A percentile compares a stretch with the other conserved stretches of the same genome.
These are phyloP conservation scores for Erysimum pusillum DNA, from an alignment of 441 rosid species.

Conservation along the genomic window DNA sequence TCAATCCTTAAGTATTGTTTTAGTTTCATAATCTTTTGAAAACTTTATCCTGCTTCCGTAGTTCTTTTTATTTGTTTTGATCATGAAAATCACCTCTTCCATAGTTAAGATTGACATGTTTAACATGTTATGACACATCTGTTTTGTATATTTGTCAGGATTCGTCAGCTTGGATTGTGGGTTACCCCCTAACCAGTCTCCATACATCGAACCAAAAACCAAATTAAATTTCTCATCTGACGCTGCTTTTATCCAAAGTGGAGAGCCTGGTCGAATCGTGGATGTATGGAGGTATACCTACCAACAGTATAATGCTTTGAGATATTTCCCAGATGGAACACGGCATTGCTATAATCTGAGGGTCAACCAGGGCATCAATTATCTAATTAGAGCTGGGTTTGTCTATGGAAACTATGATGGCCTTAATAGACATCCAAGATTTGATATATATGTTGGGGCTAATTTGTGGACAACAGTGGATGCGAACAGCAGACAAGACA, in stretches of 20 bases:
- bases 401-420: constrained; percentile 53
- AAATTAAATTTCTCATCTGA: constrained; percentile 5
- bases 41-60: too few relatives aligned
- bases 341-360: constrained; percentile 49
- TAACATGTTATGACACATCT: neutral
- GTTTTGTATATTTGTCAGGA: neutral
- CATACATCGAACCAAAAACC: constrained; percentile 4
- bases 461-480: constrained; percentile 40
- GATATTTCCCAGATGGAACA: constrained; percentile 51
- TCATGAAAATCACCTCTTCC: too few relatives aligned
- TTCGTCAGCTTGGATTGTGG: constrained; percentile 33
- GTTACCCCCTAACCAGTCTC: constrained; percentile 6
- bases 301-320: constrained; percentile 13
- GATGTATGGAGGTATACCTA: neutral
- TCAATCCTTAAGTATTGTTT: too few relatives aligned
- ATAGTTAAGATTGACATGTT: too few relatives aligned
- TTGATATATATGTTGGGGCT: constrained; percentile 49
- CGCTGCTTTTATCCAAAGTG: neutral
- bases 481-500: too few relatives aligned
- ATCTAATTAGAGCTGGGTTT: constrained; percentile 47
- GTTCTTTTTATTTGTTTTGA: too few relatives aligned
- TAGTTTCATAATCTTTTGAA: too few relatives aligned
- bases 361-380: constrained; percentile 18
- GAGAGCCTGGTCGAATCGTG: neutral
- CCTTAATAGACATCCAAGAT: constrained; percentile 17